Percentiles rank a stretch among this genome's conserved stretches.
phyloP scores from a whole-genome alignment of 1,139 yeast species.

The Scheffersomyces insectosa region DNA sequence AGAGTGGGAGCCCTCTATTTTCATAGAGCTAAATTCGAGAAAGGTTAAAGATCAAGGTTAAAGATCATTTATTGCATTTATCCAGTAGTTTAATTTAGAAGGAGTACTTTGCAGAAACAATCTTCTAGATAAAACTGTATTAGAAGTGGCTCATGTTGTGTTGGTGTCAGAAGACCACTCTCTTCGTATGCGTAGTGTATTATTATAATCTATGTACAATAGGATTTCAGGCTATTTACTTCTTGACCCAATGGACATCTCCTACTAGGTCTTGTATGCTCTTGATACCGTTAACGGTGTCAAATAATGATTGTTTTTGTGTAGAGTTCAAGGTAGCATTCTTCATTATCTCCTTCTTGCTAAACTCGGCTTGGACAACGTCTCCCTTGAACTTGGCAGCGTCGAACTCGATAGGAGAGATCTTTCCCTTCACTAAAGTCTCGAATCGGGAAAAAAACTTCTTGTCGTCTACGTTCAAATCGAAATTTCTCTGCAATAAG shows the following conservation, averaged over 20 bases:
- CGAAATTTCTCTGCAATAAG: constrained; percentile 34
- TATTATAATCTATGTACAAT: neutral
- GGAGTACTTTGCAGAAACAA: no score
- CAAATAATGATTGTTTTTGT: constrained; percentile 31
- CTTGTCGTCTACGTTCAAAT: constrained; percentile 26
- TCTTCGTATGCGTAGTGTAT: neutral
- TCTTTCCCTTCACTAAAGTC: constrained; percentile 38
- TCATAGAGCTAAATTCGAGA: no score
- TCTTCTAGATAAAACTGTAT: no score
- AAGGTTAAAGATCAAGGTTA: no score
- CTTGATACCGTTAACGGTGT: constrained; percentile 29
- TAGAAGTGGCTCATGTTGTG: no score
- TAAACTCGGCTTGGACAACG: constrained; percentile 15
- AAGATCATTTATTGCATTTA: no score
- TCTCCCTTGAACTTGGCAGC: constrained; percentile 9
- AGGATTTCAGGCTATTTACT: constrained; percentile 2
- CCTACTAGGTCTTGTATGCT: constrained; percentile 27
- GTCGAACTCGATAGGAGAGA: constrained; percentile 13
- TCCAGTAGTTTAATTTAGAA: no score
- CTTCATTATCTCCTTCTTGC: constrained; percentile 26
- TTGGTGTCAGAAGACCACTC: no score
- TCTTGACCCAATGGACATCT: constrained; percentile 34
- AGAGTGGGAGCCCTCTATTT: no score
- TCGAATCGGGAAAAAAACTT: constrained; percentile 28
- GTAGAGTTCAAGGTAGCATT: constrained; percentile 31